Conservation (phyloP, 1,284 basidiomycete species). For the Leucoagaricus sp. region DNA sequence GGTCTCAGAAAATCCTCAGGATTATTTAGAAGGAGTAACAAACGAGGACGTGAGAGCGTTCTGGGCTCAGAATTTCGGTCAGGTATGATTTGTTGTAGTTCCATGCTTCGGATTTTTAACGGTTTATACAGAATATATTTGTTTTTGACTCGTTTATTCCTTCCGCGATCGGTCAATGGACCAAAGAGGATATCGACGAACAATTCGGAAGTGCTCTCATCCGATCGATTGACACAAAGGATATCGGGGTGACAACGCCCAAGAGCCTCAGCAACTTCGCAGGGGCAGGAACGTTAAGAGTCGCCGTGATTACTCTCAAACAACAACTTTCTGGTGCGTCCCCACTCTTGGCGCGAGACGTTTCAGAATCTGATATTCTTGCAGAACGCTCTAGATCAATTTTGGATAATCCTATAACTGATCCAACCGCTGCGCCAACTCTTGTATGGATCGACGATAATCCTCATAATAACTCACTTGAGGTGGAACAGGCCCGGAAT, state of each 20-base stretch:
- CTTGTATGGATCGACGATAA: constrained; percentile 24
- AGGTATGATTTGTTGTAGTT: not conserved
- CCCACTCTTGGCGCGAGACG: too few species aligned
- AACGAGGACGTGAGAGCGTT: constrained; percentile 1
- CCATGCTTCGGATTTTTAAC: not conserved
- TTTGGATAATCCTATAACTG: too few species aligned
- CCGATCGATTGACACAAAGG: constrained; percentile 11
- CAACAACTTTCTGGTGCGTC: not conserved
- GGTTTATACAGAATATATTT: not conserved
- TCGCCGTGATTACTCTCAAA: not conserved
- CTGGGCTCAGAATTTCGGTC: constrained; percentile 1
- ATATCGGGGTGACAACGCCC: constrained; percentile 13
- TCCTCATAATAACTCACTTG: constrained; percentile 13
- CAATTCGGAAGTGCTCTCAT: constrained; percentile 5
- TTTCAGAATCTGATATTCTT: too few species aligned
- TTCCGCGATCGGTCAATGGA: constrained; percentile 11
- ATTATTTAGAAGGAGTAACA: not conserved
- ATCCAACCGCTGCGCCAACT: constrained; percentile 4
- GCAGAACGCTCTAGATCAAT: too few species aligned
- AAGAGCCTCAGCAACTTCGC: constrained; percentile 10
- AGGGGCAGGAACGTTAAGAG: constrained; percentile 5
- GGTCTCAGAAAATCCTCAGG: not conserved
- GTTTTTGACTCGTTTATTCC: not conserved
- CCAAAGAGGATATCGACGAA: constrained; percentile 9
- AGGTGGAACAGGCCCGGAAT: constrained; percentile 12